Evolutionary conservation across 2,329 filamentous ascomycete species (phyloP), one percentile per base, ranked within the genome.

Genomic region (Penicillium sp.): DNA sequence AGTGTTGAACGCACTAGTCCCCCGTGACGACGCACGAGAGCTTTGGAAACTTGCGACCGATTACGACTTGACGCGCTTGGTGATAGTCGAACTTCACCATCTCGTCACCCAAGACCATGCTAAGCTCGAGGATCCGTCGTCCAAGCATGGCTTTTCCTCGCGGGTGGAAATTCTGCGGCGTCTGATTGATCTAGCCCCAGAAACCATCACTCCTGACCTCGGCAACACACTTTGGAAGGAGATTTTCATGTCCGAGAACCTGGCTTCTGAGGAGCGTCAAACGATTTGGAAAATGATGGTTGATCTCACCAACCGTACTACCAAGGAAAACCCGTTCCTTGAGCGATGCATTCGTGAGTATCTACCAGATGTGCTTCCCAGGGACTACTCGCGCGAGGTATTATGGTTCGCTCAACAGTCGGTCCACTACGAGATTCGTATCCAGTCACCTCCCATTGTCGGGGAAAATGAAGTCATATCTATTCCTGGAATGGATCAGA

Each of bases 201-300:
- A 80, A 9, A 82, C 84, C 0, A 82, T 96, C 45, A 81, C 84
- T 0, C 67, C 78, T 3, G 82, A 87, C 1, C 78, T 89, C 4
- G 86, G 87, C 16, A 76, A 79, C 40, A 78, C 78, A 13, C 79
- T 96, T 2, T 96, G 90, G 90, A 79, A 87, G 55, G 78, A 87
- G 38, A 78, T 94, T 26, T 85, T 96, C 46, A 89, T 90, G 13
- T 78, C 81, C 5, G 74, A 79, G 38, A 84, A 86, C 4, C 74
- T 85, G 4, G 84, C 82, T 24, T 74, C 80, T 4, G 79, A 82
- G 9, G 85, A 89, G 57, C 81, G 89, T 53, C 81, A 84, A 57
- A 76, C 80, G 14, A 88, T 86, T 0, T 96, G 92, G 92, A 76
- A 82, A 26, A 82, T 87, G 55, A 73, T 93, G 81, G 84, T 69